A percentile compares a stretch with the other conserved stretches of the same genome.
These are phyloP conservation scores for Mycena amicta DNA, from an alignment of 768 basidiomycete genomes.

Conservation along the genomic window DNA sequence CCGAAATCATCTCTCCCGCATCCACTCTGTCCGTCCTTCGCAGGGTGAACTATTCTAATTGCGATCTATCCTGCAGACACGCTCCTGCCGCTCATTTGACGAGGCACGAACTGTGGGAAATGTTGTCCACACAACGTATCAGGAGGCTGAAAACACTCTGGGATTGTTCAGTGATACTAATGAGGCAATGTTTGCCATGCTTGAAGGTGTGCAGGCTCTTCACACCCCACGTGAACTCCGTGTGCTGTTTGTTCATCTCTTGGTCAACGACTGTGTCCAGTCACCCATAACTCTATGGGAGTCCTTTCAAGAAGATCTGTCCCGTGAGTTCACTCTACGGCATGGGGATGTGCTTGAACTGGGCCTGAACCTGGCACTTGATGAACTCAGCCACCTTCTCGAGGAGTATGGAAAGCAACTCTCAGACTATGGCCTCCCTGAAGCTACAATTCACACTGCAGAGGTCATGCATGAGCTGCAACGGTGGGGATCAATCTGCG, in stretches of 20 bases:
- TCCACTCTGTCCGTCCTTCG: slow-evolving; percentile 26
- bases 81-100: neutral
- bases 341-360: slow-evolving; percentile 20
- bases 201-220: slow-evolving; percentile 35
- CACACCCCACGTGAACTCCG: slow-evolving; percentile 40
- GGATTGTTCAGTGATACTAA: neutral
- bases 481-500: slow-evolving; percentile 21
- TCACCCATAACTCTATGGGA: neutral
- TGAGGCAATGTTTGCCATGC: slow-evolving; percentile 28
- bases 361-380: slow-evolving; percentile 9
- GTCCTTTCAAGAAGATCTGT: slow-evolving; percentile 6
- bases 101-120: neutral
- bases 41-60: no score
- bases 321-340: slow-evolving; percentile 16
- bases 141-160: neutral
- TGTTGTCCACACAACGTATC: neutral
- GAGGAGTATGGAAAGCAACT: slow-evolving; percentile 25
- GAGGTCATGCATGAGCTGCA: no score
- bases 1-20: slow-evolving; percentile 22
- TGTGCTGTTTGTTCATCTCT: slow-evolving; percentile 40
- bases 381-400: slow-evolving; percentile 8
- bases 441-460: slow-evolving; percentile 24
- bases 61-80: no score
- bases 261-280: slow-evolving; percentile 33
- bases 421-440: slow-evolving; percentile 31